Evolutionary conservation across 768 basidiomycete genomes (phyloP).

Genomic region (Mycena leptocephala): DNA sequence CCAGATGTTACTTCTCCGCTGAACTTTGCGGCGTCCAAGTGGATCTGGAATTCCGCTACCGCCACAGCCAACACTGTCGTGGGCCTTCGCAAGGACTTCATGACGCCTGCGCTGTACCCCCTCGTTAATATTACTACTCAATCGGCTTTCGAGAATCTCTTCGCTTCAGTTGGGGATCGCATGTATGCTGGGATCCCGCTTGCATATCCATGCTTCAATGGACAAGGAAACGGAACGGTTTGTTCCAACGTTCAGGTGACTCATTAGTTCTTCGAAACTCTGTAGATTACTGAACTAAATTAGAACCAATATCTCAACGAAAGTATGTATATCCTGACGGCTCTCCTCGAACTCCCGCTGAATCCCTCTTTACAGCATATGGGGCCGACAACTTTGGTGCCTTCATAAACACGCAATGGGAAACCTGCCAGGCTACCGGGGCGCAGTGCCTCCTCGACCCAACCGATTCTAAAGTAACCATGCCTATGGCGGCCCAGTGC

Average conservation of each 20-base stretch:
- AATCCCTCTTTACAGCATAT: too few relatives aligned
- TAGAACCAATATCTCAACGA: conserved; percentile 5
- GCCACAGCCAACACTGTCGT: background rate
- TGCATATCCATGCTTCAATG: conserved; percentile 5
- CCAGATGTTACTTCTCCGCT: background rate
- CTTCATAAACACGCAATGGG: conserved; percentile 58
- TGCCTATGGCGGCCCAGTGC: conserved; percentile 49
- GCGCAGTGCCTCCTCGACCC: conserved; percentile 63
- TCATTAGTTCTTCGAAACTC: background rate
- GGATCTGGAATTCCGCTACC: background rate
- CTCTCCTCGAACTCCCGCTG: too few relatives aligned
- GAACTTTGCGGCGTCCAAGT: background rate
- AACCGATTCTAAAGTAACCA: conserved; percentile 42
- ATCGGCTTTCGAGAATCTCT: background rate
- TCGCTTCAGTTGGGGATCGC: background rate
- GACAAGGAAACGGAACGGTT: background rate
- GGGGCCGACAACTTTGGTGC: background rate
- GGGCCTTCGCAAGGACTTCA: background rate
- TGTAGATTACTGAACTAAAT: too few relatives aligned
- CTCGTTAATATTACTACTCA: background rate
- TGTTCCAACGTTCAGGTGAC: background rate
- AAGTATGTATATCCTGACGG: too few relatives aligned
- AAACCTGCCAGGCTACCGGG: conserved; percentile 65
- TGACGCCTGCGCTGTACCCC: background rate
- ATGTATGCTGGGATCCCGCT: too few relatives aligned